Percentiles rank a stretch among this genome's conserved stretches.
phyloP scores from a whole-genome alignment of 2,329 filamentous ascomycete genomes.

The Penicillium frequentans region DNA sequence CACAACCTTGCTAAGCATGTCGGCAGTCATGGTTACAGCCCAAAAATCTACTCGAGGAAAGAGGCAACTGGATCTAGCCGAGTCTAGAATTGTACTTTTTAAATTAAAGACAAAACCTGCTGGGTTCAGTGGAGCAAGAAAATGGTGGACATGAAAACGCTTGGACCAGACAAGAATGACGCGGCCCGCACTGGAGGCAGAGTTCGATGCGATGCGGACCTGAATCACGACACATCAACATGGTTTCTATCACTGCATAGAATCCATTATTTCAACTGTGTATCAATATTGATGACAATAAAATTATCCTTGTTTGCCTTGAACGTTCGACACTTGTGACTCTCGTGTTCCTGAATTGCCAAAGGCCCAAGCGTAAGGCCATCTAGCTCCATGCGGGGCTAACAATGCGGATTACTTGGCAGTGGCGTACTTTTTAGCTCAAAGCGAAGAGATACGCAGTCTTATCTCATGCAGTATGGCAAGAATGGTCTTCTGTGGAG shows the following conservation, averaged over 20 bases:
- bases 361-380: not conserved
- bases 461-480: no score
- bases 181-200: not conserved
- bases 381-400: not conserved
- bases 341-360: not conserved
- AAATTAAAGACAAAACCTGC: not conserved
- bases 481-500: not conserved
- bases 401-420: not conserved
- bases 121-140: not conserved
- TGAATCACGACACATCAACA: no score
- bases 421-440: not conserved
- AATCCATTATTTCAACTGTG: no score
- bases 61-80: no score
- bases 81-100: not conserved
- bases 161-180: not conserved
- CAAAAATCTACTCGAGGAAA: no score
- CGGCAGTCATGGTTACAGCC: not conserved
- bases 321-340: not conserved
- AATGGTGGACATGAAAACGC: not conserved
- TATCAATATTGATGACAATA: no score
- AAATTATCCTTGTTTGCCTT: no score
- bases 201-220: not conserved
- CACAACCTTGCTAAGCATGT: not conserved
- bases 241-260: no score
- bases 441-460: not conserved